phyloP scores from a whole-genome alignment of 1,284 basidiomycete genomes.

The Ganoderma lingzhi region DNA sequence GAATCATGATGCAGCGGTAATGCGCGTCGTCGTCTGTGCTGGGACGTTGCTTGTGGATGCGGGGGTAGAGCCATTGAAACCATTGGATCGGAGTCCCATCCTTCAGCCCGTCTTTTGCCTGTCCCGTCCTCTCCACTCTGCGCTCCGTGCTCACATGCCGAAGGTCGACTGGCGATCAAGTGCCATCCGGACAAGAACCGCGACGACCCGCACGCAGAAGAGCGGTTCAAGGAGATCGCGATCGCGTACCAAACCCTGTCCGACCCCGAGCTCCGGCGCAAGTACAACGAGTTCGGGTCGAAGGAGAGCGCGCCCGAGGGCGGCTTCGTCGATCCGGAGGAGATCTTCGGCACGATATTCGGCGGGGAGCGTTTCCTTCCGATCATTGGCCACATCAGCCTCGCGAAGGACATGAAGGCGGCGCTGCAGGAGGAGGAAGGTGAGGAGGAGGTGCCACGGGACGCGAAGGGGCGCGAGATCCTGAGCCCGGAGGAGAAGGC shows the following conservation, averaged over 20 bases:
- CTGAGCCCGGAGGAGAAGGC: slow-evolving; percentile 87
- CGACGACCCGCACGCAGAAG: slow-evolving; percentile 91
- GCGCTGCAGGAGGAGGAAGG: slow-evolving; percentile 94
- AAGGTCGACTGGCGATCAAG: slow-evolving; percentile 93
- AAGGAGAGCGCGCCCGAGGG: slow-evolving; percentile 84
- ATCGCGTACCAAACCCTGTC: slow-evolving; percentile 92
- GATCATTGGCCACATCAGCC: slow-evolving; percentile 84
- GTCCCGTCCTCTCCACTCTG: neutral
- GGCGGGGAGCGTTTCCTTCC: slow-evolving; percentile 87
- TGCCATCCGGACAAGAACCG: slow-evolving; percentile 94
- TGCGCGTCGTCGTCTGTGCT: too few relatives aligned
- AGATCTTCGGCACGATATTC: slow-evolving; percentile 95
- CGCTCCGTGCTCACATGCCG: neutral
- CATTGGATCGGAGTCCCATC: neutral
- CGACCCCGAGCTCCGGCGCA: slow-evolving; percentile 84
- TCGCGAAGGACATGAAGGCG: slow-evolving; percentile 97
- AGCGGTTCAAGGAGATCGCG: slow-evolving; percentile 89
- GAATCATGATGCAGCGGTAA: too few relatives aligned
- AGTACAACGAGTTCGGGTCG: slow-evolving; percentile 93
- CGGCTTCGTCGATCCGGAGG: slow-evolving; percentile 80
- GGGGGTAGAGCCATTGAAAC: too few relatives aligned
- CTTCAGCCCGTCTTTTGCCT: neutral
- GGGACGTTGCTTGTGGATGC: too few relatives aligned
- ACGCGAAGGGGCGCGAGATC: slow-evolving; percentile 75
- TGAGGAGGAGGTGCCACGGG: slow-evolving; percentile 51